Evolutionary conservation across 1,284 basidiomycete genomes (phyloP).

Genomic region (Fomitiporia mediterranea): DNA sequence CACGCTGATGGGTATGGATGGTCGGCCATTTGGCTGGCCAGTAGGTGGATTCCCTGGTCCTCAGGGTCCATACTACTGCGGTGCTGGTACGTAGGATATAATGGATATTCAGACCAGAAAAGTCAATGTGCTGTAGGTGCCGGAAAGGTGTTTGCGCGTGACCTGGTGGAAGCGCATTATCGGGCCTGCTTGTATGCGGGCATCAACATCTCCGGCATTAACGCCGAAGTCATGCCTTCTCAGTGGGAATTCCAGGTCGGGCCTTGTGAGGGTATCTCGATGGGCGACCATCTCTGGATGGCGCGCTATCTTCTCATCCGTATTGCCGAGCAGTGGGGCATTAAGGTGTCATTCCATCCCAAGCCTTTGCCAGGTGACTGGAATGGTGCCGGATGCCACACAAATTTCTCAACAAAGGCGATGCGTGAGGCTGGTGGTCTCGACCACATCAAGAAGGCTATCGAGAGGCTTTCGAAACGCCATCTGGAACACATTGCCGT

Average conservation of each 20-base stretch:
- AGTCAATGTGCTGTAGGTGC: constrained; percentile 49
- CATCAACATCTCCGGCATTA: constrained; percentile 99
- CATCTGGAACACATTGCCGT: constrained; percentile 93
- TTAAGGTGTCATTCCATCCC: constrained; percentile 99
- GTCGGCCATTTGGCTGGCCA: constrained; percentile 93
- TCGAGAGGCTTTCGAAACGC: constrained; percentile 82
- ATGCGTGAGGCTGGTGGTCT: constrained; percentile 95
- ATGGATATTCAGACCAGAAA: neutral
- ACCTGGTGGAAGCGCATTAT: constrained; percentile 99
- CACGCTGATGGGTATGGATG: constrained; percentile 95
- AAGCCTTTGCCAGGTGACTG: constrained; percentile 98
- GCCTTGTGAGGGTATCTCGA: constrained; percentile 94
- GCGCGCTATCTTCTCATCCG: constrained; percentile 90
- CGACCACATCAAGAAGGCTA: constrained; percentile 90
- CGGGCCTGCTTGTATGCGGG: constrained; percentile 95
- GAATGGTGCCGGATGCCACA: constrained; percentile 99
- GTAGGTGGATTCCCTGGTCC: constrained; percentile 99
- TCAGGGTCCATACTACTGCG: constrained; percentile 99
- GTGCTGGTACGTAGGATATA: constrained; percentile 72
- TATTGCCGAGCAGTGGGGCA: constrained; percentile 96
- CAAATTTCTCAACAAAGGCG: constrained; percentile 88
- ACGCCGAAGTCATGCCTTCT: constrained; percentile 99
- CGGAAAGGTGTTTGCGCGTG: constrained; percentile 97
- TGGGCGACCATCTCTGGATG: constrained; percentile 99
- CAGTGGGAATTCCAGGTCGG: constrained; percentile 99